Conservation (phyloP, 2,329 filamentous ascomycete genomes). For the Fusarium concolor region DNA sequence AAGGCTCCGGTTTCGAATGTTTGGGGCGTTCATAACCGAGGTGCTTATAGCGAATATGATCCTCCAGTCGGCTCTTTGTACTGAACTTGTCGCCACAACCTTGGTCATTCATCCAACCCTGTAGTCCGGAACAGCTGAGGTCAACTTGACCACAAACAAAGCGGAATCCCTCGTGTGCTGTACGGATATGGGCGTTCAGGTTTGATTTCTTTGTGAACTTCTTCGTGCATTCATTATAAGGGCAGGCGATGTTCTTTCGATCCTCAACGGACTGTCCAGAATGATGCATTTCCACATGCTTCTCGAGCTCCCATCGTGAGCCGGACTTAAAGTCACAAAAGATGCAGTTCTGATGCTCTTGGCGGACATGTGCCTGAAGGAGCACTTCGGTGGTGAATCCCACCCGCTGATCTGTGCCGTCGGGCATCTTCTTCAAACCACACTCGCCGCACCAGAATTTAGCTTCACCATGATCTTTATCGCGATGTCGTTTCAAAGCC, state of each 20-base stretch:
- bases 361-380: slow-evolving; percentile 78
- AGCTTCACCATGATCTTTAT: slow-evolving; percentile 74
- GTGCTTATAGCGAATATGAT: slow-evolving; percentile 87
- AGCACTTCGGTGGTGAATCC: slow-evolving; percentile 79
- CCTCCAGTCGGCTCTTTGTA: slow-evolving; percentile 82
- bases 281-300: slow-evolving; percentile 84
- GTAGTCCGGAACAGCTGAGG: slow-evolving; percentile 67
- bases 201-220: slow-evolving; percentile 88
- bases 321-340: slow-evolving; percentile 78
- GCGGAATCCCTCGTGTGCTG: slow-evolving; percentile 78
- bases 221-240: slow-evolving; percentile 75
- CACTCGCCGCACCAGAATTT: slow-evolving; percentile 86
- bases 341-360: slow-evolving; percentile 79
- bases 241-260: slow-evolving; percentile 74
- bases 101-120: slow-evolving; percentile 71
- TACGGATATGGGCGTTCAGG: slow-evolving; percentile 80
- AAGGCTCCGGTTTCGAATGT: slow-evolving; percentile 37
- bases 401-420: slow-evolving; percentile 56
- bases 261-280: slow-evolving; percentile 70
- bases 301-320: slow-evolving; percentile 74
- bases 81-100: slow-evolving; percentile 82
- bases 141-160: slow-evolving; percentile 83
- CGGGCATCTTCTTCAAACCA: slow-evolving; percentile 53
- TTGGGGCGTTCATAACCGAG: slow-evolving; percentile 67
- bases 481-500: slow-evolving; percentile 77